Base-by-base conservation (phyloP, 176 grass and related monocot species). In the Eleusine indica region DNA sequence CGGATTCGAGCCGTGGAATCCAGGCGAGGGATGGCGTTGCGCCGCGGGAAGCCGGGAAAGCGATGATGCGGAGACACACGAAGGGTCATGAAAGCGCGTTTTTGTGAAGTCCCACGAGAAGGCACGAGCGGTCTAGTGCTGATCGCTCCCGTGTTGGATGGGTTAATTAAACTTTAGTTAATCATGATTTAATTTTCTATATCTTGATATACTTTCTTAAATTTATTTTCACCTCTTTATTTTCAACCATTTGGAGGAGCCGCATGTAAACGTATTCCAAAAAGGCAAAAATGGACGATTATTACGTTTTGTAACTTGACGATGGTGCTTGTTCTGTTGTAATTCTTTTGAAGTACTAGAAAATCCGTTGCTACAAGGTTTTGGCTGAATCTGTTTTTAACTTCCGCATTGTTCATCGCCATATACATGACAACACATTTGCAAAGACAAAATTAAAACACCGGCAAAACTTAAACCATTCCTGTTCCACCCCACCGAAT, bases 1-100 rank as follows among this genome's bases (percentile, higher is more conserved):
- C 46, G 78, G 78, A 13, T 89, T 54, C 62, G 49, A 91, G 37
- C 4, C 66, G 68, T 77, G 73, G 66, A 51, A 63, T 14, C n/a
- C 78, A 62, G 67, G 78, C 29, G 37, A 88, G 46, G 88, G 81
- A 90, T 87, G 39, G 79, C 80, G 91, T 87, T 62, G 80, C 54
- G 48, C 3, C 17, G 54, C 38, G 47, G 84, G 22, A 71, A 92
- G 80, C 71, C 71, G 39, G 25, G 51, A 85, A 84, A 56, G 62
- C 73, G 63, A 76, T 43, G 70, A 66, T 71, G 49, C 73, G 37
- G 47, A 14, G 76, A 8, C 69, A 42, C 40, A 61, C 38, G 57
- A 68, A 48, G 53, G 40, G 13, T 7, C 12, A 41, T 17, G 60
- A 63, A 63, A 63, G 52, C 4, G 66, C 74, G 86, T 57, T 88